Conservation (phyloP, 2,329 filamentous ascomycete genomes). For the Lojkania enalia region DNA sequence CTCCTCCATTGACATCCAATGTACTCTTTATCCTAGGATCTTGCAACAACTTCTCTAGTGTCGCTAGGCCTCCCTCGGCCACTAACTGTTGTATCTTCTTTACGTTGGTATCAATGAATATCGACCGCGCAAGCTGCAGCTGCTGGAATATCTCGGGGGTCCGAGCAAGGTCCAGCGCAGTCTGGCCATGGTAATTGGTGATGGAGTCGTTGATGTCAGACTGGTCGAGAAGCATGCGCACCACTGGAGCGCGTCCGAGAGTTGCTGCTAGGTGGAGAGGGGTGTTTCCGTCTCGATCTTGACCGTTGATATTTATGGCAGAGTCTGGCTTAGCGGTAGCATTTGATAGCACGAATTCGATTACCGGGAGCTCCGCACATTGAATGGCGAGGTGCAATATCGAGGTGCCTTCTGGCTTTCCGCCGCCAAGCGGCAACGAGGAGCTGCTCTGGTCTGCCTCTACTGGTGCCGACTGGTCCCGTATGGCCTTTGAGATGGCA, state of each 20-base stretch:
- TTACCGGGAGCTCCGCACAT: constrained; percentile 87
- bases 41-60: constrained; percentile 76
- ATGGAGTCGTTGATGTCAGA: constrained; percentile 85
- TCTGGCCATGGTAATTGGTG: constrained; percentile 80
- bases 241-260: constrained; percentile 78
- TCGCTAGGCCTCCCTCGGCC: constrained; percentile 71
- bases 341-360: constrained; percentile 88
- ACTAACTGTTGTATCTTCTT: constrained; percentile 83
- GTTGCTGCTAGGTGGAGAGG: constrained; percentile 84
- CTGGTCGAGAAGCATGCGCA: constrained; percentile 81
- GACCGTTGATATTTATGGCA: constrained; percentile 79
- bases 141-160: constrained; percentile 96
- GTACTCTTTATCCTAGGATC: constrained; percentile 84
- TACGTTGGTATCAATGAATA: constrained; percentile 86
- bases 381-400: constrained; percentile 93
- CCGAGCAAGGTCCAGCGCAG: constrained; percentile 84
- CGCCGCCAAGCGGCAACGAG: constrained; percentile 44
- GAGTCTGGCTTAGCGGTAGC: constrained; percentile 57
- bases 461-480: constrained; percentile 56
- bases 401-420: constrained; percentile 74
- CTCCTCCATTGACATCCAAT: constrained; percentile 88
- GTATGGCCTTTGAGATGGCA: constrained; percentile 83
- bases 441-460: constrained; percentile 56
- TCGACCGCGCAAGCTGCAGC: constrained; percentile 83
- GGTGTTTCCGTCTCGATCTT: constrained; percentile 93